phyloP scores from a whole-genome alignment of 1,139 yeast genomes.

The Lodderomyces margitis region DNA sequence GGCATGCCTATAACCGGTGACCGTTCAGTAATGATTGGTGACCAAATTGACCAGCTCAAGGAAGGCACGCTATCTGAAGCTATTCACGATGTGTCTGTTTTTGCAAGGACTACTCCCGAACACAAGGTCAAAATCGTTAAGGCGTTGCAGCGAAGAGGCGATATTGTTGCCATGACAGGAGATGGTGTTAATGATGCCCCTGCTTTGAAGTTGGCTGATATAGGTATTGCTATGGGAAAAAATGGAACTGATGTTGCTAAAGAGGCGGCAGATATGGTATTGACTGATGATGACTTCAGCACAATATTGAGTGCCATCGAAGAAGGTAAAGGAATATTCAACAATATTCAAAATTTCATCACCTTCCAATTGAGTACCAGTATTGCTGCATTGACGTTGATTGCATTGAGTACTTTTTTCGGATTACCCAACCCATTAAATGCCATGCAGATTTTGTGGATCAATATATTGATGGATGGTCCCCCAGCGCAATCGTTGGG shows the following conservation, averaged over 20 bases:
- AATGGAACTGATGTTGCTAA: conserved; percentile 98
- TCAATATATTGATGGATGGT: conserved; percentile 96
- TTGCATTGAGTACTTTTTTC: conserved; percentile 82
- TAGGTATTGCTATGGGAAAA: conserved; percentile 96
- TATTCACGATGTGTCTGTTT: conserved; percentile 80
- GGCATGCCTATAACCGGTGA: conserved; percentile 80
- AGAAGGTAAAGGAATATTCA: conserved; percentile 95
- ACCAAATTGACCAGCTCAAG: conserved; percentile 66
- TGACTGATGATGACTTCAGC: conserved; percentile 93
- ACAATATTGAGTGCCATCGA: conserved; percentile 90
- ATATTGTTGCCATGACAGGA: conserved; percentile 98
- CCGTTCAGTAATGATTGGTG: conserved; percentile 78
- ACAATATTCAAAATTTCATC: conserved; percentile 88
- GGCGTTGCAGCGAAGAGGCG: conserved; percentile 89
- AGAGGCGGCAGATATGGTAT: conserved; percentile 97
- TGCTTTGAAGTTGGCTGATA: conserved; percentile 95
- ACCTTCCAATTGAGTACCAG: conserved; percentile 95
- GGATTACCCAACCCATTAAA: conserved; percentile 94
- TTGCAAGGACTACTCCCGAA: conserved; percentile 96
- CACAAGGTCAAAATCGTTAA: conserved; percentile 90
- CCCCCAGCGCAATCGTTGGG: conserved; percentile 98
- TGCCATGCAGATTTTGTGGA: conserved; percentile 98
- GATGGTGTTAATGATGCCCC: conserved; percentile 99
- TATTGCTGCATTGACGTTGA: conserved; percentile 87
- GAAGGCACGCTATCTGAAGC: conserved; percentile 71